Base-by-base conservation (phyloP, 2,329 filamentous ascomycete genomes). In the Fusarium sambucinum region DNA sequence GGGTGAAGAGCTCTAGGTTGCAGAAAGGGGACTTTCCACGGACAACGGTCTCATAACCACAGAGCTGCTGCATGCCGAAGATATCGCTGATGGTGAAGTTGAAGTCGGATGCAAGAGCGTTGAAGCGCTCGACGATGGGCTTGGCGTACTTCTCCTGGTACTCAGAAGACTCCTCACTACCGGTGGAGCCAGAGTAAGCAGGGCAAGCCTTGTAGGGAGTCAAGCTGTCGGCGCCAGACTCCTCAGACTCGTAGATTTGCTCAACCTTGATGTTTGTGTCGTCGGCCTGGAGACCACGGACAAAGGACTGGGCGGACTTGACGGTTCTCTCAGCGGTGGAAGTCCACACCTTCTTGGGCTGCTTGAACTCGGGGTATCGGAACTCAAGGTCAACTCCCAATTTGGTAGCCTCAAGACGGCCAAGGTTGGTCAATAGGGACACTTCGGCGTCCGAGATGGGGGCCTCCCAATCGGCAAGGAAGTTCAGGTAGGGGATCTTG, bases 171-270 rank as follows among this genome's bases (percentile, higher is more conserved):
- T 90, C 84, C 5, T 88, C 79, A 69, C 84, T 86, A 4, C 88
- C 88, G 5, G 82, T 80, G 4, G 85, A 85, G 2, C 82, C 82
- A 44, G 84, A 87, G 76, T 90, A 92, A 14, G 84, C 86, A 14
- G 88, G 87, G 69, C 89, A 92, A 38, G 84, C 84, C 74, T 87
- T 86, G 77, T 91, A 90, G 0, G 89, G 88, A 2, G 89, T 91
- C 67, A 90, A 76, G 46, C 78, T 83, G 72, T 90, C 81, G 11
- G 88, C 89, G 19, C 88, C 88, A 4, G 83, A 79, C 62, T 88
- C 80, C 58, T 86, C 74, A 21, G 83, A 84, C 74, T 90, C 88
- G 64, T 84, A 84, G 52, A 90, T 79, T 67, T 81, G 80, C 44
- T 87, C 82, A 10, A 88, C 80, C 46, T 85, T 78, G 62, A 89